These are phyloP conservation scores for Lactarius trivialis DNA, from an alignment of 768 basidiomycete species.

Conservation along the genomic window DNA sequence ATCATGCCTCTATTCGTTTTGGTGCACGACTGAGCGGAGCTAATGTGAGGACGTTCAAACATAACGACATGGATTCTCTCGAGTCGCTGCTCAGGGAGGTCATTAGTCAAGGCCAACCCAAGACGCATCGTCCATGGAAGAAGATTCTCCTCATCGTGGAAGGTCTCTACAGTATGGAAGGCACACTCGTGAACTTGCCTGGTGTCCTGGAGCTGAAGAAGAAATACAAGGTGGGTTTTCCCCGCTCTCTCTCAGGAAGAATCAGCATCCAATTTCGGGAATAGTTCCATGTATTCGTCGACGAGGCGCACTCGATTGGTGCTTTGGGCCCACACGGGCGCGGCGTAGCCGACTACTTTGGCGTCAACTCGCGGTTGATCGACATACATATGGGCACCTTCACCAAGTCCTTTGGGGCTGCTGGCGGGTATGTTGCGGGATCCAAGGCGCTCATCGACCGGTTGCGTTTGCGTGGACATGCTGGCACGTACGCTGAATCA, in stretches of 20 bases:
- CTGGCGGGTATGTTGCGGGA: constrained; percentile 92
- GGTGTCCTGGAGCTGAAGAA: constrained; percentile 78
- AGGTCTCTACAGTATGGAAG: constrained; percentile 98
- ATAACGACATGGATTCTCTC: constrained; percentile 84
- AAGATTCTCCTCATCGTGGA: constrained; percentile 94
- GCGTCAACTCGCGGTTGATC: constrained; percentile 67
- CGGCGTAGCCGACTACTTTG: constrained; percentile 93
- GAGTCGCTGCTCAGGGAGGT: constrained; percentile 80
- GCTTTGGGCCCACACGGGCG: constrained; percentile 92
- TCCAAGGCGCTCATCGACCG: constrained; percentile 72
- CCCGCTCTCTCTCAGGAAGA: background rate
- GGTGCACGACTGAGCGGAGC: constrained; percentile 88
- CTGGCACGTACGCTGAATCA: constrained; percentile 81
- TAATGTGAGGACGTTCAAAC: constrained; percentile 89
- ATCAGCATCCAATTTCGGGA: background rate
- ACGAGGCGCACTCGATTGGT: constrained; percentile 97
- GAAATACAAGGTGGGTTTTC: constrained; percentile 77
- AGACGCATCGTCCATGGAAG: constrained; percentile 99
- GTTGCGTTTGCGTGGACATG: constrained; percentile 74
- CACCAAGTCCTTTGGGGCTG: constrained; percentile 90
- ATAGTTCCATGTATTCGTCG: constrained; percentile 92
- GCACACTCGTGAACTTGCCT: constrained; percentile 85
- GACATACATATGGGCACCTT: constrained; percentile 99
- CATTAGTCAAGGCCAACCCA: constrained; percentile 95
- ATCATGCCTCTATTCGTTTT: constrained; percentile 92